A percentile compares a stretch with the other conserved stretches of the same genome.
Conservation (phyloP, 768 basidiomycete species). For the Omphalotus guepiniiformis region DNA sequence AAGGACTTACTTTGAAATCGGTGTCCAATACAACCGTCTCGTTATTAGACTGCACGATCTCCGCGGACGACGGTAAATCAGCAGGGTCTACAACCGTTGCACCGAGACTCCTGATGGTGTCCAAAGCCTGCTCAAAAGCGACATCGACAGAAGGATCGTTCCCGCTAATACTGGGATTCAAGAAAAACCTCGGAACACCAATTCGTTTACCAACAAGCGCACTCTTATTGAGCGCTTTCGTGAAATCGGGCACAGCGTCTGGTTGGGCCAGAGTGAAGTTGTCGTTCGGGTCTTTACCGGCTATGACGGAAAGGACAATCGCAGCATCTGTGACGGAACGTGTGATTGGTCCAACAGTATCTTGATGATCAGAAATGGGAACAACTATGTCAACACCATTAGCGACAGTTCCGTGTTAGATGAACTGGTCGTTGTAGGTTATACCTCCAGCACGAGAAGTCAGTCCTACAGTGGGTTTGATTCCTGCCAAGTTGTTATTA, state of each 20-base stretch:
- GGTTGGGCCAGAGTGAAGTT: conserved; percentile 54
- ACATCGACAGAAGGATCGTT: conserved; percentile 8
- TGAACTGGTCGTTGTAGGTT: too few species aligned
- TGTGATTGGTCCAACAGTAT: conserved; percentile 55
- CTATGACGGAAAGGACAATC: conserved; percentile 51
- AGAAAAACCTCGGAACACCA: conserved; percentile 44
- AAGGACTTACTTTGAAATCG: conserved; percentile 53
- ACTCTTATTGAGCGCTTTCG: conserved; percentile 42
- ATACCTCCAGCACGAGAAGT: conserved; percentile 34
- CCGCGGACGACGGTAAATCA: conserved; percentile 52
- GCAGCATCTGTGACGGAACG: conserved; percentile 53
- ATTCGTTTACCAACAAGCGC: conserved; percentile 49
- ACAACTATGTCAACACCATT: conserved; percentile 35
- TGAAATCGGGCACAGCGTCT: conserved; percentile 47
- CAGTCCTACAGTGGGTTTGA: conserved; percentile 36
- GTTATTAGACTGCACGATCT: conserved; percentile 43
- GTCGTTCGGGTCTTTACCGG: conserved; percentile 51
- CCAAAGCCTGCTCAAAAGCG: conserved; percentile 37
- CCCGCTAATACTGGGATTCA: conserved; percentile 13
- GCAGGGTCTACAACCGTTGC: conserved; percentile 59
- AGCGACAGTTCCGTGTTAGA: neutral
- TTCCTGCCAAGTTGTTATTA: conserved; percentile 37
- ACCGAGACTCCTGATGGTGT: conserved; percentile 34
- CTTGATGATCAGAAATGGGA: conserved; percentile 54
- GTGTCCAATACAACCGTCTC: conserved; percentile 50